Evolutionary conservation across 352 stramenopile species (phyloP), one percentile per base, ranked within the genome.

Genomic region (Globisporangium spiculum): DNA sequence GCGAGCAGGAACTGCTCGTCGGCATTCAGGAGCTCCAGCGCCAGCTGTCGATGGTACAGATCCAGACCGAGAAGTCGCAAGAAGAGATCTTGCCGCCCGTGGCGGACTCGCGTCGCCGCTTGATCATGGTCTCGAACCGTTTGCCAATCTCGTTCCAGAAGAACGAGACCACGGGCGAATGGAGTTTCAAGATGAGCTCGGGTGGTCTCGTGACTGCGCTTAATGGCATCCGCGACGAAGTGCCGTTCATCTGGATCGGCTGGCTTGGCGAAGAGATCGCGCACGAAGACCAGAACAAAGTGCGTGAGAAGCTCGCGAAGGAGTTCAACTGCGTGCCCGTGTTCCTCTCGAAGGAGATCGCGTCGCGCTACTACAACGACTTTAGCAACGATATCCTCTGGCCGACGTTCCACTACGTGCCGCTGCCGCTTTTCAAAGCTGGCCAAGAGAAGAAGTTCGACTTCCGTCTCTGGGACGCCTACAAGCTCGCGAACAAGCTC

Each of bases 381-480:
- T 97, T 97, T 63, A 95, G 86, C 75, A 97, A 97, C 71, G 89
- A 97, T 67, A 93, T 97, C 62, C 66, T 97, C 32, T 97, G 91
- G 91, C 90, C 91, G 16, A 92, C 93, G 26, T 97, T 97, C 74
- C 91, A 97, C 74, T 97, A 97, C 66, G 89, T 97, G 44, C 87
- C 90, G 53, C 66, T 97, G 65, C 90, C 89, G 34, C 81, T 96
- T 27, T 96, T 97, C 56, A 86, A 92, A n/a, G 80, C 88, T 4
- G 90, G 88, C 2, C 90, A 73, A 48, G 90, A 97, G 61, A 97
- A 97, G 72, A 97, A 97, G 68, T 97, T 97, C 68, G 91, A 97
- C 60, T 93, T 93, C 57, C 77, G 81, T 0, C 77, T 94, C 70
- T 97, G 89, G 89, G 76, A 89, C 50, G 89, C 88, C 2, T 97